Percentiles rank a stretch among this genome's conserved stretches.
Evolutionary conservation across 371 early-diverging fungal species (phyloP).

Genomic region (Batkoa obscura): DNA sequence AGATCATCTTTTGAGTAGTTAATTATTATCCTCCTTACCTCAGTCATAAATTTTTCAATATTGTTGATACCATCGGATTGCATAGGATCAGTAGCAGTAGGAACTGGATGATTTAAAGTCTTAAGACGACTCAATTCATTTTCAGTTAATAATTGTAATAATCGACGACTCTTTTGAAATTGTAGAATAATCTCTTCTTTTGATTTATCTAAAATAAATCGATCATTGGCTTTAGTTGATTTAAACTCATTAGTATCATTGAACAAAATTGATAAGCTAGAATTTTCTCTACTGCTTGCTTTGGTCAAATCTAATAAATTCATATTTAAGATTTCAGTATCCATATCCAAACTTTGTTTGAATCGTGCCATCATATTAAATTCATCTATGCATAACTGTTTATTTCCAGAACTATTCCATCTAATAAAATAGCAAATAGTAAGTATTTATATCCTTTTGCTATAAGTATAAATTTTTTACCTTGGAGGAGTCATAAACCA

Average conservation of each 20-base stretch:
- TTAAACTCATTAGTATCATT: neutral
- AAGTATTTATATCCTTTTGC: too few species aligned
- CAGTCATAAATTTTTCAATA: slow-evolving; percentile 26
- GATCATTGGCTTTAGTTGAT: neutral
- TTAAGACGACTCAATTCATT: slow-evolving; percentile 64
- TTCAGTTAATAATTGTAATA: slow-evolving; percentile 65
- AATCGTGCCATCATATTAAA: slow-evolving; percentile 46
- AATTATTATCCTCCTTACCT: too few species aligned
- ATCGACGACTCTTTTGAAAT: slow-evolving; percentile 19
- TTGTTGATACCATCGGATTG: slow-evolving; percentile 19
- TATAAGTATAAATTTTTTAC: slow-evolving; percentile 20
- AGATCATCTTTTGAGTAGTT: neutral
- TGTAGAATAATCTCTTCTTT: slow-evolving; percentile 12
- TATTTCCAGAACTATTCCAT: slow-evolving; percentile 51
- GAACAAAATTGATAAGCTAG: neutral
- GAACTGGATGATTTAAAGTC: slow-evolving; percentile 62
- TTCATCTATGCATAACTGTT: slow-evolving; percentile 35
- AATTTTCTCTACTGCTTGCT: neutral
- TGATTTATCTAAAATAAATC: neutral
- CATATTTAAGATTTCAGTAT: slow-evolving; percentile 29
- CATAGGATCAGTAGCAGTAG: slow-evolving; percentile 19
- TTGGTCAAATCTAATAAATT: slow-evolving; percentile 23
- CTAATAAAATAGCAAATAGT: slow-evolving; percentile 10
- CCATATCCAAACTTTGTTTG: slow-evolving; percentile 37
- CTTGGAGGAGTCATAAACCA: slow-evolving; percentile 55